Evolutionary conservation across 495 filamentous ascomycete species (phyloP), one percentile per base, ranked within the genome.

Genomic region (Immersiella caudata): DNA sequence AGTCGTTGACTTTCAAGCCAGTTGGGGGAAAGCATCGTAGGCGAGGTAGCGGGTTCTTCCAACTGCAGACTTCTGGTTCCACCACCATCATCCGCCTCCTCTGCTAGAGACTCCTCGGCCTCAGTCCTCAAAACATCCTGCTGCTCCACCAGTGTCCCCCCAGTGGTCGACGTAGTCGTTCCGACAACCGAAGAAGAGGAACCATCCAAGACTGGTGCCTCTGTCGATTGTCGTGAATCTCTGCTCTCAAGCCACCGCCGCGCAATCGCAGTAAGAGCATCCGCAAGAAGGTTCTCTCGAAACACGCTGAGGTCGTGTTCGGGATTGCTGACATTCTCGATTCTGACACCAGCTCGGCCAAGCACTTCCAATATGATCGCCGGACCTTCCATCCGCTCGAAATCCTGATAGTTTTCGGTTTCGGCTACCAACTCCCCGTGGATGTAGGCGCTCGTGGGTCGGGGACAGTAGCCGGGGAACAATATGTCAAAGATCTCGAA

Each of bases 401-500:
- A 12, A n/a, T 55, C 52, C n/a, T 24, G 52, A n/a, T 12, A 55
- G 7, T 8, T 22, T n/a, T 55, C 16, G 1, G n/a, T 55, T 14
- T 55, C 16, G 14, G n/a, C n/a, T 7, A 14, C 6, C 20, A 55
- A n/a, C 7, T 55, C 7, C 3, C 6, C 25, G 56, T 59, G 3
- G 26, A 59, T 6, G 16, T 33, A 59, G 6, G 56, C 24, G 26
- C 25, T 33, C 6, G 2, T 35, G 21, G 56, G 56, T 8, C 9
- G 25, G 1, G 56, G 56, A 26, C 26, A 3, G 9, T 27, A 25
- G 3, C 8, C 56, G 4, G 56, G 56, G 56, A 59, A 59, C 8
- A 59, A 25, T 3, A 59, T 59, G 7, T 35, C 24, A 25, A 59
- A 59, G 56, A 59, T 59, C 3, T 33, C 5, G 25, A 59, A 59